These are phyloP conservation scores for Phytophthora citrophthora DNA, from an alignment of 352 stramenopile genomes.

Conservation along the genomic window DNA sequence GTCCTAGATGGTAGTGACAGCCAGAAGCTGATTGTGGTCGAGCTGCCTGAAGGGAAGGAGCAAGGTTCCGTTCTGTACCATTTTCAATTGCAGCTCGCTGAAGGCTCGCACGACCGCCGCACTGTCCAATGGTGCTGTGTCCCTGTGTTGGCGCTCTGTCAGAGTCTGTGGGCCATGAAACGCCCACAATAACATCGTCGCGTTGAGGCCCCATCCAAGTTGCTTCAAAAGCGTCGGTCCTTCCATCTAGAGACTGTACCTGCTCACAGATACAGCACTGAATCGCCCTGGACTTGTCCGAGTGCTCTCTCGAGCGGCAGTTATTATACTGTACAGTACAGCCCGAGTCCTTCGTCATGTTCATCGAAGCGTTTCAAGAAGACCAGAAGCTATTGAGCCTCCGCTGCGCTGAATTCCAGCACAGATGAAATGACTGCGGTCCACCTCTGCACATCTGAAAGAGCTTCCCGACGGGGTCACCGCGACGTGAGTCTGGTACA, in stretches of 20 bases:
- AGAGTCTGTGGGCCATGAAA: too few species aligned
- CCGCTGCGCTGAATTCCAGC: background rate
- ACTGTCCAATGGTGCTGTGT: slow-evolving; percentile 29
- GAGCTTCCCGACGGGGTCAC: slow-evolving; percentile 7
- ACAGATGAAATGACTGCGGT: background rate
- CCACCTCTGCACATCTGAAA: slow-evolving; percentile 14
- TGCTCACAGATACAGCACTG: slow-evolving; percentile 2
- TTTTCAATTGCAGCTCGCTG: background rate
- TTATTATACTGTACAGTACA: too few species aligned
- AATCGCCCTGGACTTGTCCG: background rate
- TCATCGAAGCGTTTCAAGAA: background rate
- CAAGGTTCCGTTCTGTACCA: background rate
- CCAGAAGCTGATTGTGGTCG: too few species aligned
- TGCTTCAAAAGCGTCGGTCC: slow-evolving; percentile 3
- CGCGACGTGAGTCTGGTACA: slow-evolving; percentile 1
- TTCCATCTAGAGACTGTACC: slow-evolving; percentile 3
- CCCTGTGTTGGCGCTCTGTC: slow-evolving; percentile 8
- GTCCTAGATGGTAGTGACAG: background rate
- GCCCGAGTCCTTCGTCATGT: slow-evolving; percentile 12
- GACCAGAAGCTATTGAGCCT: too few species aligned
- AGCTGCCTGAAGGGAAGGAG: too few species aligned
- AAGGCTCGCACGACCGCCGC: slow-evolving; percentile 10
- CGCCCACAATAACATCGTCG: slow-evolving; percentile 5
- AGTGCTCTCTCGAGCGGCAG: background rate
- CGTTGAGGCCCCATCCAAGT: slow-evolving; percentile 13